Evolutionary conservation across 2,329 filamentous ascomycete genomes (phyloP), one percentile per base, ranked within the genome.

Genomic region (Niveomyces coronatus): DNA sequence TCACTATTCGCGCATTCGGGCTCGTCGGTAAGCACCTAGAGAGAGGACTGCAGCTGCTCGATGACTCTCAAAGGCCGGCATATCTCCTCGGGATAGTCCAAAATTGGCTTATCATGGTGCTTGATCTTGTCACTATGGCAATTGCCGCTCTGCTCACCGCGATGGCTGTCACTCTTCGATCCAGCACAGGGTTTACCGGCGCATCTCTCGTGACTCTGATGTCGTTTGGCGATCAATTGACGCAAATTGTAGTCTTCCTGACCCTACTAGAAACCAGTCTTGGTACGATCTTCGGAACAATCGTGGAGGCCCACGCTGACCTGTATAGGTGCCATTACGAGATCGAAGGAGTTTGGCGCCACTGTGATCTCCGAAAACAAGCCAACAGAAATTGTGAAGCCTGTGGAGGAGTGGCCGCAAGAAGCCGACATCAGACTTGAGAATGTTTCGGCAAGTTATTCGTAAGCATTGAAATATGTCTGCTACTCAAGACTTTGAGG

Each of bases 41-140:
- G 10, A 57, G 57, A 35, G 74, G 70, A 43, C 53, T 63, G 14
- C 33, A 44, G 2, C 58, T 76, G 0, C 53, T 78, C 4, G 65
- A 77, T 48, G 55, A 52, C 2, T 74, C 70, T 0, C 73, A 77
- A 44, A 54, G 63, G 5, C 73, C 74, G 0, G 67, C 66, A 11
- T 78, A 78, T 47, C 61, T 75, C 3, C 61, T 77, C 3, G 64
- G 61, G 35, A 68, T 69, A 46, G 64, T 77, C 18, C 74, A 79
- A 50, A 62, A 65, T 24, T 79, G 74, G 72, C 60, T 77, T 1
- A 61, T 50, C 0, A 54, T 78, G 3, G 61, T 65, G 0, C 52
- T 78, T 8, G 59, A 70, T 37, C 41, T 71, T 4, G 49, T 73
- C 2, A 64, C 72, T 0, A 63, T 66, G 0, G 54, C 55, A 3